Conservation (phyloP, 306 rosid genomes). For the Sicyos edulis region DNA sequence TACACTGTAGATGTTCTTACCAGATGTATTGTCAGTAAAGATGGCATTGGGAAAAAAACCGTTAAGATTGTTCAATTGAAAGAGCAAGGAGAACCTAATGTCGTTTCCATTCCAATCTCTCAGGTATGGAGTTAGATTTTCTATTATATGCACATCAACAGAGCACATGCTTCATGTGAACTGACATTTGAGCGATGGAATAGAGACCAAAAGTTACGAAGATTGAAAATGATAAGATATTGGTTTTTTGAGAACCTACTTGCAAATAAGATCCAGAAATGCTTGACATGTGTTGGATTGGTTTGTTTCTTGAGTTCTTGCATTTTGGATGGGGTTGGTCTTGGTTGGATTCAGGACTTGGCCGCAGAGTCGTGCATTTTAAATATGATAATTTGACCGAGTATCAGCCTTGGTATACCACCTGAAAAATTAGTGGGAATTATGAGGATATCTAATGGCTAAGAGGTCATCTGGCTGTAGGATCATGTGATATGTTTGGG, state of each 20-base stretch:
- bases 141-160: constrained; percentile 5
- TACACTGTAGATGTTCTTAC: constrained; percentile 80
- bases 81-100: constrained; percentile 76
- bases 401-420: too few relatives aligned
- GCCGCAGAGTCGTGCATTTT: too few relatives aligned
- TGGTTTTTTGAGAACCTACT: neutral
- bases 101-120: constrained; percentile 67
- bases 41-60: constrained; percentile 52
- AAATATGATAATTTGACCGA: too few relatives aligned
- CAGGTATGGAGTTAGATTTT: constrained; percentile 44
- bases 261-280: neutral
- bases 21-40: constrained; percentile 61
- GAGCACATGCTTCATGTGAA: constrained; percentile 9
- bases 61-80: constrained; percentile 63
- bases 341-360: too few relatives aligned
- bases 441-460: too few relatives aligned
- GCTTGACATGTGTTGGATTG: too few relatives aligned
- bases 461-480: too few relatives aligned
- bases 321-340: too few relatives aligned
- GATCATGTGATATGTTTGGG: too few relatives aligned
- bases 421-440: too few relatives aligned
- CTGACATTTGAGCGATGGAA: neutral
- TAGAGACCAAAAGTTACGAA: neutral
- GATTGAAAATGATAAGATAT: neutral
- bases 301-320: too few relatives aligned